These are phyloP conservation scores for Teunomyces atbi DNA, from an alignment of 805 yeast genomes.

Conservation along the genomic window DNA sequence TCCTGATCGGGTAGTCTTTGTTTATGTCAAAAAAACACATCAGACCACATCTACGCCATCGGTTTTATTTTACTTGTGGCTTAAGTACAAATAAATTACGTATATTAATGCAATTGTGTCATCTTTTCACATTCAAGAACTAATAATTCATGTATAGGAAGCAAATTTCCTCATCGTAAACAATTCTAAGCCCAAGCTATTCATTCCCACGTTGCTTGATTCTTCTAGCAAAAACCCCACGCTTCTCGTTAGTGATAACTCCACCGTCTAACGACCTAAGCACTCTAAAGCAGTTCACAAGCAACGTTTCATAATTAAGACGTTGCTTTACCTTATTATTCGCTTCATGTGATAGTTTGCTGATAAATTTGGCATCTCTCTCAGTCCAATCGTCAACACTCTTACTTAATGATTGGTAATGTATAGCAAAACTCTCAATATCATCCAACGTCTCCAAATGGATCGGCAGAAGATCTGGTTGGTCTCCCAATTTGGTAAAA, in stretches of 20 bases:
- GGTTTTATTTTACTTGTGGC: neutral
- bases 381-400: slow-evolving; percentile 40
- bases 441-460: slow-evolving; percentile 49
- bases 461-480: slow-evolving; percentile 29
- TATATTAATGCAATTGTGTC: no score
- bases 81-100: no score
- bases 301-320: slow-evolving; percentile 32
- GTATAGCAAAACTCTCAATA: slow-evolving; percentile 50
- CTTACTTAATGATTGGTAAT: slow-evolving; percentile 41
- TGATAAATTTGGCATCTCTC: slow-evolving; percentile 33
- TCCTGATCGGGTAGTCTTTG: slow-evolving; percentile 3
- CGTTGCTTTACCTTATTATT: slow-evolving; percentile 22
- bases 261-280: slow-evolving; percentile 40
- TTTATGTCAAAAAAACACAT: neutral
- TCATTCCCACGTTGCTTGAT: neutral
- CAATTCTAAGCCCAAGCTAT: neutral
- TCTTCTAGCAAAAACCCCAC: slow-evolving; percentile 4
- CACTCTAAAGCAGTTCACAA: slow-evolving; percentile 32
- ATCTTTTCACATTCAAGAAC: no score
- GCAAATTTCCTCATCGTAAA: no score
- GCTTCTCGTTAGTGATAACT: slow-evolving; percentile 15
- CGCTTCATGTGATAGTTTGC: slow-evolving; percentile 19
- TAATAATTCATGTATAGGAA: neutral
- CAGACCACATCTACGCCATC: neutral
- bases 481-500: slow-evolving; percentile 11